Conservation (phyloP, 768 basidiomycete species). For the Pulveroboletus sp. region DNA sequence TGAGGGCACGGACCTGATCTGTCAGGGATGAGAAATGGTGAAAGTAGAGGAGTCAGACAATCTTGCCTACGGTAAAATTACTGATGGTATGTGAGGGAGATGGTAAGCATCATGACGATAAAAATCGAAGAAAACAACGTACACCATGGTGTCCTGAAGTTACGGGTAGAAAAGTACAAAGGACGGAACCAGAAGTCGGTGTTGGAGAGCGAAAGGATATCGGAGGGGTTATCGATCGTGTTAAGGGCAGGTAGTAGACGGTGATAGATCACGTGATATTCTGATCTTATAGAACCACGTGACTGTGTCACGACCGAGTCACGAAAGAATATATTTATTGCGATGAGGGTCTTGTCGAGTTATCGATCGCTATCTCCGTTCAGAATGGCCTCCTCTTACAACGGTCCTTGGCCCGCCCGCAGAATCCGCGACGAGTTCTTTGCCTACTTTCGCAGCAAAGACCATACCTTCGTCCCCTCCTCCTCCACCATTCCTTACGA, state of each 20-base stretch:
- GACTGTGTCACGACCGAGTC: constrained; percentile 10
- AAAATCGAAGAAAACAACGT: constrained; percentile 36
- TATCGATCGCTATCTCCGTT: constrained; percentile 22
- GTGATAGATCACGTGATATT: constrained; percentile 14
- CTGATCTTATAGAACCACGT: constrained; percentile 12
- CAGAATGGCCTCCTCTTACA: constrained; percentile 31
- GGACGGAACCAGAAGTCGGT: constrained; percentile 26
- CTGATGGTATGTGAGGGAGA: constrained; percentile 39
- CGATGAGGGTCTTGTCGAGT: constrained; percentile 9
- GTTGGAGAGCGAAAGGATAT: constrained; percentile 11
- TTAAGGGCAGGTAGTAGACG: constrained; percentile 44
- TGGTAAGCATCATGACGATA: constrained; percentile 27
- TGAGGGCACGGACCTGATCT: constrained; percentile 87
- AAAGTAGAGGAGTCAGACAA: not conserved
- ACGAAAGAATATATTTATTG: not conserved
- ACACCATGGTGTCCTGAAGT: constrained; percentile 77
- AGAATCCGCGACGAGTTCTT: constrained; percentile 89
- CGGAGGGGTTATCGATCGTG: constrained; percentile 40
- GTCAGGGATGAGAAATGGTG: constrained; percentile 10
- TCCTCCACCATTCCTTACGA: constrained; percentile 95
- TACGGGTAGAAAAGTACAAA: constrained; percentile 29
- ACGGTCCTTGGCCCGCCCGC: constrained; percentile 69
- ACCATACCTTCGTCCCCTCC: constrained; percentile 87
- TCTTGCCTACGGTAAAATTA: constrained; percentile 87
- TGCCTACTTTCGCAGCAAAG: constrained; percentile 74